Conservation (phyloP, 2,329 filamentous ascomycete genomes). For the Rhexocercosporidium sp. region DNA sequence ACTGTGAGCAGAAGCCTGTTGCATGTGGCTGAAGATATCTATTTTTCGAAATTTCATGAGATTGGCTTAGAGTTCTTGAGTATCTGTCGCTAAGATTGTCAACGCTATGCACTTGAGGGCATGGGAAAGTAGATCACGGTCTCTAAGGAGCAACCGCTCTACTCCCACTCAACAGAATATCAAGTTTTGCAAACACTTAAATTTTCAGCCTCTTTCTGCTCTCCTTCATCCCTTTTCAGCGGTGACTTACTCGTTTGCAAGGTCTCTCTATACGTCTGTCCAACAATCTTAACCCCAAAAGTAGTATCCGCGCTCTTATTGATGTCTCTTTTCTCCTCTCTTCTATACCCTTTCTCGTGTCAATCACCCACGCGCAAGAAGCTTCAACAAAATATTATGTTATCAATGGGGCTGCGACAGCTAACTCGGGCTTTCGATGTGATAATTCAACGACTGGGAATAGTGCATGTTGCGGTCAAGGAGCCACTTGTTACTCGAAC, state of each 20-base stretch:
- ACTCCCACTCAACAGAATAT: no score
- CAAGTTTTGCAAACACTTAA: not conserved
- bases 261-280: not conserved
- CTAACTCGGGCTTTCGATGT: slow-evolving; percentile 27
- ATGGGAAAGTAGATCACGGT: no score
- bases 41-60: not conserved
- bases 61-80: no score
- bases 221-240: not conserved
- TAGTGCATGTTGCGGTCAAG: slow-evolving; percentile 29
- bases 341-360: not conserved
- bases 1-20: not conserved
- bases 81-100: no score
- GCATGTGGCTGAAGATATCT: not conserved
- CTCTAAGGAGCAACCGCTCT: no score
- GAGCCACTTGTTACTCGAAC: slow-evolving; percentile 34
- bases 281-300: not conserved
- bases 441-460: slow-evolving; percentile 33
- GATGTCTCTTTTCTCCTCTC: not conserved
- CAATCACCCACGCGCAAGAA: slow-evolving; percentile 2
- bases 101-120: no score
- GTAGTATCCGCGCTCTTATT: not conserved
- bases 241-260: not conserved
- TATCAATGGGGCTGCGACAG: slow-evolving; percentile 25
- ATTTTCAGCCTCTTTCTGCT: not conserved
- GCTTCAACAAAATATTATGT: slow-evolving; percentile 30